Conservation (phyloP, 495 filamentous ascomycete species). For the Aeminium ludgeri region DNA sequence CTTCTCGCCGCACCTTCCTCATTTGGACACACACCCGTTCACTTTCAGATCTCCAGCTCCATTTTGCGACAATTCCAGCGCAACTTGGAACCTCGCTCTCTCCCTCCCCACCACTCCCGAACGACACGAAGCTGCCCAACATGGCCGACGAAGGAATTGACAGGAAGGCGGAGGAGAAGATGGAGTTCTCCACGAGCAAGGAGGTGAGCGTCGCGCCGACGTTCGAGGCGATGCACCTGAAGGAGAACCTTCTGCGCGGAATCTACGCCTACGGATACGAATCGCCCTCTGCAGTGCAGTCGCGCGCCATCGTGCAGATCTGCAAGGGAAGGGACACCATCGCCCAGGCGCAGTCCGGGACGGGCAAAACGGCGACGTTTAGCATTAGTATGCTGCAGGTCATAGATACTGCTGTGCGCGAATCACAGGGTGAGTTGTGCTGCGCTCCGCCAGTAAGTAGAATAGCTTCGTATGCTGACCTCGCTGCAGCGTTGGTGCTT, state of each 20-base stretch:
- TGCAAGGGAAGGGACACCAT: conserved; percentile 98
- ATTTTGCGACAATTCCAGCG: no score
- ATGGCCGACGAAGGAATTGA: conserved; percentile 90
- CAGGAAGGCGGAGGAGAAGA: conserved; percentile 81
- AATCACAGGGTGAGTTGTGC: conserved; percentile 51
- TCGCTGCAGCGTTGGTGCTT: conserved; percentile 60
- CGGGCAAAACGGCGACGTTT: conserved; percentile 97
- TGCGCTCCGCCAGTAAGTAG: not conserved
- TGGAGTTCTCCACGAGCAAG: conserved; percentile 95
- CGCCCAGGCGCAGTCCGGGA: conserved; percentile 97
- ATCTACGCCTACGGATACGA: conserved; percentile 99
- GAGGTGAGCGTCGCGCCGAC: conserved; percentile 82
- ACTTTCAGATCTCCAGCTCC: no score
- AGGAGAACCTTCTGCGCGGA: conserved; percentile 88
- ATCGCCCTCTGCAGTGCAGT: conserved; percentile 91
- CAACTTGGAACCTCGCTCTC: conserved; percentile 6
- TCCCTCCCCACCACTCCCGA: not conserved
- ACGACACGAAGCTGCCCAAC: conserved; percentile 3
- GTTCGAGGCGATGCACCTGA: conserved; percentile 65
- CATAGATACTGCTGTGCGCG: conserved; percentile 43
- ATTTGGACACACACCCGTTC: no score
- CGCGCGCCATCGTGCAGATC: conserved; percentile 92
- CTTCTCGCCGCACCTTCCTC: no score
- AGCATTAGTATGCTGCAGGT: conserved; percentile 94
- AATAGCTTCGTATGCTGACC: not conserved